phyloP scores from a whole-genome alignment of 768 basidiomycete species.

The Stropharia rugosoannulata region DNA sequence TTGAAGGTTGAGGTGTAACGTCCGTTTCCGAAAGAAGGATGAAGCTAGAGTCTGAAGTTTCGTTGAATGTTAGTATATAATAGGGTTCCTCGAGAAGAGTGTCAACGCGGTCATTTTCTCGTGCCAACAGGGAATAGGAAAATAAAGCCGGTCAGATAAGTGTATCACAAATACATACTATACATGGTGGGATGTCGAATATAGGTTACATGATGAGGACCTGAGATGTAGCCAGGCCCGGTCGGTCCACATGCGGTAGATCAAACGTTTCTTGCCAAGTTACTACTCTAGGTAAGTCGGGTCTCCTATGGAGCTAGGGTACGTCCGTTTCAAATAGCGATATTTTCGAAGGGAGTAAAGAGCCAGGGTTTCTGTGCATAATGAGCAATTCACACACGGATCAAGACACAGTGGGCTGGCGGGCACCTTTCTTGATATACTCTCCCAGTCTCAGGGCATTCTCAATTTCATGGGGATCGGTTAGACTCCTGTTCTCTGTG shows the following conservation, averaged over 20 bases:
- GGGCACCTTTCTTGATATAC: conserved; percentile 82
- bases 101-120: no score
- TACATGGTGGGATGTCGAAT: background rate
- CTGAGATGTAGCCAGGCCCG: background rate
- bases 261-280: conserved; percentile 1
- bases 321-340: conserved; percentile 74
- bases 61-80: no score
- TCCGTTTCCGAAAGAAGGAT: no score
- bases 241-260: background rate
- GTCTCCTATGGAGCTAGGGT: conserved; percentile 37
- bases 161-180: background rate
- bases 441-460: conserved; percentile 72
- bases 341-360: conserved; percentile 84
- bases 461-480: conserved; percentile 71
- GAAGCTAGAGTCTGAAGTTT: no score
- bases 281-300: conserved; percentile 1
- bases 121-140: no score
- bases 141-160: no score
- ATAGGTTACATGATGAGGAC: background rate
- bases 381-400: background rate
- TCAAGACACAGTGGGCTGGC: background rate
- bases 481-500: conserved; percentile 66
- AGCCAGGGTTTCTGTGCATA: conserved; percentile 67
- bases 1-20: no score
- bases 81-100: no score